Base-by-base conservation (phyloP, 2,329 filamentous ascomycete species). In the Uncinocarpus reesii region DNA sequence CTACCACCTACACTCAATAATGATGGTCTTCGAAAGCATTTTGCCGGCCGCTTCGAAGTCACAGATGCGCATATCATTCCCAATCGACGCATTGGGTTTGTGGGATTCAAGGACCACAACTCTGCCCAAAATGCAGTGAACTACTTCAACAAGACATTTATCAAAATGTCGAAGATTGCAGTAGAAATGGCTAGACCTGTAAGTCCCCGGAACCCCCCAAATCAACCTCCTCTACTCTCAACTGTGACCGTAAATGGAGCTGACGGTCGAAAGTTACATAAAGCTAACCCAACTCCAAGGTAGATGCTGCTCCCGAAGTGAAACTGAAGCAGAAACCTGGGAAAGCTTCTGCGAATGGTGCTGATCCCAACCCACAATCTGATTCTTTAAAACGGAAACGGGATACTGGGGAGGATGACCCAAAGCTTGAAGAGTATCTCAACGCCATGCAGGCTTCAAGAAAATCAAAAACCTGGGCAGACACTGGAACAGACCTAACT, bases 141-240 rank as follows among this genome's bases (percentile, higher is more conserved):
- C 67, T 94, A 95, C 72, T 95, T 95, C 75, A 89, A 98, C 73
- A 86, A 80, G 64, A 83, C 89, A 54, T 98, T 88, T 68, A 87
- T 98, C 60, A 86, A 88, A 58, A 92, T 95, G 85, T 95, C 89
- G 50, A 93, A 83, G 71, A 88, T 98, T 60, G 77, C 76, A 24
- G 92, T 95, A 53, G 89, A 95, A 70, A 71, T 92, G 61, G 92
- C 92, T 49, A 82, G 79, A 64, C 83, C 92, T 52, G 84, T 93
- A 71, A 63, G 77, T 68, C 46, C 45, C 18, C 3, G n/a, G 16
- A 23, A 18, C 10, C 20, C n/a, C n/a, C 20, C 15, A n/a, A 18
- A 10, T 28, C 23, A 23, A n/a, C n/a, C 18, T 31, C 13, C 23
- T 4, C 15, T 31, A 4, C 24, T 28, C 13, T n/a, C 26, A 4